phyloP scores from a whole-genome alignment of 139 green algal species.

The Axilococcus clingmanii region DNA sequence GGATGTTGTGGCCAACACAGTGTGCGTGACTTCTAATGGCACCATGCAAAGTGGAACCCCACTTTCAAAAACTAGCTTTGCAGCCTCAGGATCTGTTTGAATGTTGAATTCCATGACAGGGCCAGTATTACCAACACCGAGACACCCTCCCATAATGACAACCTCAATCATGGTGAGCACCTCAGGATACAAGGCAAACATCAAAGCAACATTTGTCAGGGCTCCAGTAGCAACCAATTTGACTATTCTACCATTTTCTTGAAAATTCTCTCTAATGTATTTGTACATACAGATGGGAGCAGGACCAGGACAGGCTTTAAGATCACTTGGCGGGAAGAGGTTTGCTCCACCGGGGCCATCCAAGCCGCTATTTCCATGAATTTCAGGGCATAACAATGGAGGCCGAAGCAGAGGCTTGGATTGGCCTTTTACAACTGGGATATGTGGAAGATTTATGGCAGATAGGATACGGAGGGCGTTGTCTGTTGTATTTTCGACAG shows the following conservation, averaged over 20 bases:
- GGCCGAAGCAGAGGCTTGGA: constrained; percentile 61
- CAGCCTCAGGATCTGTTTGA: constrained; percentile 78
- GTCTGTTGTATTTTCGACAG: constrained; percentile 61
- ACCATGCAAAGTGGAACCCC: constrained; percentile 78
- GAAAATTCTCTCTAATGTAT: constrained; percentile 27
- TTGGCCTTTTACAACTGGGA: constrained; percentile 50
- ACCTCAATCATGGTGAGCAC: constrained; percentile 50
- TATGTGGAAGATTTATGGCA: constrained; percentile 38
- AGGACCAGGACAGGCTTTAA: constrained; percentile 32
- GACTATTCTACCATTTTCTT: constrained; percentile 10
- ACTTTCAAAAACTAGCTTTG: constrained; percentile 72
- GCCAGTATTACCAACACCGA: constrained; percentile 64
- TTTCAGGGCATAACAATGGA: constrained; percentile 72
- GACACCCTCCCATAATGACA: constrained; percentile 66
- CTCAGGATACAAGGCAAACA: constrained; percentile 11
- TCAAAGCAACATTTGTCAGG: constrained; percentile 76
- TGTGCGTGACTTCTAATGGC: constrained; percentile 91
- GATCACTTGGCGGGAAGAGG: constrained; percentile 12
- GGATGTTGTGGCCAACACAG: constrained; percentile 62
- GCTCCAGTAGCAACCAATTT: constrained; percentile 72
- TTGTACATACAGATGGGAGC: constrained; percentile 59
- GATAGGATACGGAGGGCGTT: constrained; percentile 76
- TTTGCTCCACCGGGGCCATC: constrained; percentile 21
- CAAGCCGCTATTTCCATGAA: constrained; percentile 82
- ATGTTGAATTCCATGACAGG: constrained; percentile 77